A percentile compares a stretch with the other conserved stretches of the same genome.
Conservation (phyloP, 1,284 basidiomycete species). For the Cryptococcus hybrid region DNA sequence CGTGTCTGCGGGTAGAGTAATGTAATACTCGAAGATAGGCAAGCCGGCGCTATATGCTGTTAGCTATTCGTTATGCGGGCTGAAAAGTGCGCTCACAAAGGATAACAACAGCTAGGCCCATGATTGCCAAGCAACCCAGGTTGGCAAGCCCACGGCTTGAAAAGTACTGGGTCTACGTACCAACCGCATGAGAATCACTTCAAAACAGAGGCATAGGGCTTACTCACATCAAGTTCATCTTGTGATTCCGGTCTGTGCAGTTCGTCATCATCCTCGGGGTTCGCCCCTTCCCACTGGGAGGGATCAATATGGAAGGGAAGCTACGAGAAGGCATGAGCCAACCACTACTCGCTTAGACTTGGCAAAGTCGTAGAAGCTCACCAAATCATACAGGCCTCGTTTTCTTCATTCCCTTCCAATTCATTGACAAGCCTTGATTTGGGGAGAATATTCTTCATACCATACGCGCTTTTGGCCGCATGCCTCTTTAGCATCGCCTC, state of each 20-base stretch:
- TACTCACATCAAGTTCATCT: constrained; percentile 14
- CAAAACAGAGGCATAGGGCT: not conserved
- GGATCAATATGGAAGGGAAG: constrained; percentile 35
- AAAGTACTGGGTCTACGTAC: not conserved
- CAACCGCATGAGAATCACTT: not conserved
- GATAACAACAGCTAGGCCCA: constrained; percentile 20
- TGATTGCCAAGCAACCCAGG: constrained; percentile 36
- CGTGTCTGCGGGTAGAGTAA: constrained; percentile 24
- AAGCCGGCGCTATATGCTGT: constrained; percentile 8
- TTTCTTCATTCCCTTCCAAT: not conserved
- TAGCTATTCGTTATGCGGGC: not conserved
- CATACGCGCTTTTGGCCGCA: not conserved
- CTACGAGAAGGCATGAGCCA: constrained; percentile 7
- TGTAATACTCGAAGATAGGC: constrained; percentile 59
- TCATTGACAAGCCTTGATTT: no score
- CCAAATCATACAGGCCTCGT: not conserved
- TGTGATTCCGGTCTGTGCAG: constrained; percentile 42
- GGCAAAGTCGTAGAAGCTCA: not conserved
- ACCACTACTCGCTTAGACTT: not conserved
- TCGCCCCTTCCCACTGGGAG: constrained; percentile 26
- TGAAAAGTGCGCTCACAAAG: constrained; percentile 23
- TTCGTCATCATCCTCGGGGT: constrained; percentile 47
- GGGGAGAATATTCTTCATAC: not conserved
- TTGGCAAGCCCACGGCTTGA: constrained; percentile 29
- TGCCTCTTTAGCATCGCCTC: not conserved